Percentiles rank a stretch among this genome's conserved stretches.
phyloP scores from a whole-genome alignment of 352 stramenopile species.

The Ophiocytium majus region DNA sequence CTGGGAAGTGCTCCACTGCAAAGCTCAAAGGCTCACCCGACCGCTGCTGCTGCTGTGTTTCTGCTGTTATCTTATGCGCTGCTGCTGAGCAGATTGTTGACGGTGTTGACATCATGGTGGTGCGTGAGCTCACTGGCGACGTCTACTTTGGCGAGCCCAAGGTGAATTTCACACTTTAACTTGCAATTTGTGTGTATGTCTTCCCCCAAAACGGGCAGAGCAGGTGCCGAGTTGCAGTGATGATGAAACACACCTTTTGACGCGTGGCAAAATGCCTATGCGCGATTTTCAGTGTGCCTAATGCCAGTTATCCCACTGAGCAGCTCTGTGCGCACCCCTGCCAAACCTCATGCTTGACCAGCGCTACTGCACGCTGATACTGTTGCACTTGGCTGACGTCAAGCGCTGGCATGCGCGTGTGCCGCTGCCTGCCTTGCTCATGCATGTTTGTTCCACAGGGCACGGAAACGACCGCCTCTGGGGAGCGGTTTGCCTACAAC shows the following conservation, averaged over 20 bases:
- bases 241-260: constrained; percentile 65
- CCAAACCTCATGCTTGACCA: too few species aligned
- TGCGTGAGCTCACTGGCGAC: constrained; percentile 95
- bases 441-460: too few species aligned
- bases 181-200: constrained; percentile 1
- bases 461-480: constrained; percentile 66
- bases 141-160: constrained; percentile 95
- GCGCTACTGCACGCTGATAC: too few species aligned
- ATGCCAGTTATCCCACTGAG: constrained; percentile 25
- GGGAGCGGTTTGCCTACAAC: constrained; percentile 76
- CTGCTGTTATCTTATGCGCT: too few species aligned
- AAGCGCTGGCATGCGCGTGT: too few species aligned
- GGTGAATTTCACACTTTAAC: constrained; percentile 57
- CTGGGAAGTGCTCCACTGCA: too few species aligned
- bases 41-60: too few species aligned
- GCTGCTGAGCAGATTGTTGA: constrained; percentile 82
- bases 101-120: constrained; percentile 97
- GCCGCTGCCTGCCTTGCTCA: too few species aligned
- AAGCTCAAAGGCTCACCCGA: too few species aligned
- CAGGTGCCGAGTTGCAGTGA: not conserved
- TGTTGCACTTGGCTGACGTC: too few species aligned
- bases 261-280: constrained; percentile 15
- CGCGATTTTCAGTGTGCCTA: not conserved
- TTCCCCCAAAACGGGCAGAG: not conserved
- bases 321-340: too few species aligned